These are phyloP conservation scores for Dictyophora rubrovolvata DNA, from an alignment of 768 basidiomycete genomes.

Conservation along the genomic window DNA sequence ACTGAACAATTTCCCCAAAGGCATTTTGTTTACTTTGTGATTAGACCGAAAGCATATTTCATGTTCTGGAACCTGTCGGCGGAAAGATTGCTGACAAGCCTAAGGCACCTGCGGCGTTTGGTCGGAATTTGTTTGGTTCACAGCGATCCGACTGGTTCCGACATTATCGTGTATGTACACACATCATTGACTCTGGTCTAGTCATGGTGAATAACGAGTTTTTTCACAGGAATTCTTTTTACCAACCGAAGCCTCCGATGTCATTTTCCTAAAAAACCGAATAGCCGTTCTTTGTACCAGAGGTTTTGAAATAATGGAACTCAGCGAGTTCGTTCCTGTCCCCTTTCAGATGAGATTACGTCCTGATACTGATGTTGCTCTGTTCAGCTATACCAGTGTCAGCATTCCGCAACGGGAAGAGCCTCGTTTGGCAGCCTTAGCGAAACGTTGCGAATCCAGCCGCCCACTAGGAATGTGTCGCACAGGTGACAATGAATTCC, in stretches of 20 bases:
- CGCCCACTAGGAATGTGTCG: conserved; percentile 87
- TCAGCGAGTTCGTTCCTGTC: conserved; percentile 57
- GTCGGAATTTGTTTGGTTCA: conserved; percentile 67
- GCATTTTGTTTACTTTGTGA: background rate
- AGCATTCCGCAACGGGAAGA: conserved; percentile 82
- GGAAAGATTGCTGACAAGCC: conserved; percentile 76
- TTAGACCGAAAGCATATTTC: conserved; percentile 84
- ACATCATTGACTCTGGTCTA: background rate
- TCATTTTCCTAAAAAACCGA: conserved; percentile 88
- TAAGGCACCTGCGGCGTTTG: conserved; percentile 59
- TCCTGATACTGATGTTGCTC: background rate
- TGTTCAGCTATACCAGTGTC: conserved; percentile 66
- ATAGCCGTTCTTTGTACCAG: conserved; percentile 89
- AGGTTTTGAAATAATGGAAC: conserved; percentile 97
- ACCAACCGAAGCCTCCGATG: conserved; percentile 80
- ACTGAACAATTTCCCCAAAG: conserved; percentile 10
- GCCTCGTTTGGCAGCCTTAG: conserved; percentile 51
- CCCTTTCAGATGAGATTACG: background rate
- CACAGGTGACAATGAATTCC: conserved; percentile 75
- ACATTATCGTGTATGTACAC: conserved; percentile 53
- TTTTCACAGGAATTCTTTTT: conserved; percentile 69
- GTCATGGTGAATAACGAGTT: background rate
- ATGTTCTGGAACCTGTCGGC: conserved; percentile 92
- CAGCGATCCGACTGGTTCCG: conserved; percentile 92
- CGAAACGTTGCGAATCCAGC: conserved; percentile 72